phyloP scores from a whole-genome alignment of 75 land plant genomes.

The Pinus albicaulis region DNA sequence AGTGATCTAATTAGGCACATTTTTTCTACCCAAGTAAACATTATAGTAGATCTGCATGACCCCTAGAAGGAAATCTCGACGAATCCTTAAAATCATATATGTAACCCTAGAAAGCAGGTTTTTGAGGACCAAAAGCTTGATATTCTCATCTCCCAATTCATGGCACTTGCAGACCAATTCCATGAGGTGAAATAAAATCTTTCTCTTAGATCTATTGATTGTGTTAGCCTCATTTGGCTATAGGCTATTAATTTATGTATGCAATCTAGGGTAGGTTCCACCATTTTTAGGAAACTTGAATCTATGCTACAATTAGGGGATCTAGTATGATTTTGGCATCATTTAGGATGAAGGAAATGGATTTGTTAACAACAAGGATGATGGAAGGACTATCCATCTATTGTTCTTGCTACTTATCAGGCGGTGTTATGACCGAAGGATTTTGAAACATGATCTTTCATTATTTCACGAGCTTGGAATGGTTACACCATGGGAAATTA shows the following conservation, averaged over 20 bases:
- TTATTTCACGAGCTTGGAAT: no score
- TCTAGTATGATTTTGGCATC: constrained; percentile 69
- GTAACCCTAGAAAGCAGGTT: constrained; percentile 91
- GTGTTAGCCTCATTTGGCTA: constrained; percentile 76
- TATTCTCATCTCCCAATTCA: constrained; percentile 66
- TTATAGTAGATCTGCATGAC: constrained; percentile 86
- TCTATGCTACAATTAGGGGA: constrained; percentile 71
- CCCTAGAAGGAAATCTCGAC: constrained; percentile 81
- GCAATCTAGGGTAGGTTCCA: constrained; percentile 84
- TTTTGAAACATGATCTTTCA: no score
- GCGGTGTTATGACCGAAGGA: no score
- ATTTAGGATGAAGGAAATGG: constrained; percentile 37
- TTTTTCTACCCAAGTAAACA: constrained; percentile 52
- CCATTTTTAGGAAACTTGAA: constrained; percentile 61
- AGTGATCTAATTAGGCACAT: constrained; percentile 86
- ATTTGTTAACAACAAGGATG: constrained; percentile 43
- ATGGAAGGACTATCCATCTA: background rate
- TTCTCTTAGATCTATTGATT: constrained; percentile 40
- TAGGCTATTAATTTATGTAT: constrained; percentile 76
- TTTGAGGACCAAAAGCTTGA: constrained; percentile 80
- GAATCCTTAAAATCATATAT: constrained; percentile 64
- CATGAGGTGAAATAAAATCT: constrained; percentile 58
- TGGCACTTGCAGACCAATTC: constrained; percentile 80
- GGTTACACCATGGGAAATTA: no score
- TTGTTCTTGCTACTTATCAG: background rate